phyloP scores from a whole-genome alignment of 495 filamentous ascomycete genomes.

The Penicillium antarcticum region DNA sequence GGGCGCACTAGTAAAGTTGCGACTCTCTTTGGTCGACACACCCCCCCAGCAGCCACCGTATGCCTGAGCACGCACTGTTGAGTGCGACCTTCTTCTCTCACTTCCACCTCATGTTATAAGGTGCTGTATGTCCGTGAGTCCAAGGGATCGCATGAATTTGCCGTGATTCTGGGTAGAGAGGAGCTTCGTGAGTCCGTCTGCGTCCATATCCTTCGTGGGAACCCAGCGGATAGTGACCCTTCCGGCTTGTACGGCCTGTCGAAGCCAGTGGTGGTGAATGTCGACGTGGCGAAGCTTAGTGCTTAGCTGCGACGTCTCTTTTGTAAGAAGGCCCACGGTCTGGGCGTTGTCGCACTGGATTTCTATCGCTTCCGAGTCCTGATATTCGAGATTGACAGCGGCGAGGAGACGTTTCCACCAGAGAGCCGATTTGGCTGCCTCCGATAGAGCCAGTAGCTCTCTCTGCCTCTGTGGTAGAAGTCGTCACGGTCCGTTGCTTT shows the following conservation, averaged over 20 bases:
- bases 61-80: too few relatives aligned
- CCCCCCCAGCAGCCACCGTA: too few relatives aligned
- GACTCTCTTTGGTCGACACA: too few relatives aligned
- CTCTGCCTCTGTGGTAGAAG: slow-evolving; percentile 17
- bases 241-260: slow-evolving; percentile 7
- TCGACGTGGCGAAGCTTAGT: slow-evolving; percentile 18
- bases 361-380: background rate
- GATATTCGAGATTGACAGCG: background rate
- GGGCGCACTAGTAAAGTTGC: too few relatives aligned
- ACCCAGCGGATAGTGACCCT: slow-evolving; percentile 2
- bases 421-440: background rate
- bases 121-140: slow-evolving; percentile 1
- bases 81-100: too few relatives aligned
- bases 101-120: background rate
- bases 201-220: slow-evolving; percentile 3
- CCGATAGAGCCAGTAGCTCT: slow-evolving; percentile 9
- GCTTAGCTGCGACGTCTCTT: background rate
- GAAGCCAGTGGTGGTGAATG: slow-evolving; percentile 15
- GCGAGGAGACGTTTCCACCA: slow-evolving; percentile 8
- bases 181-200: slow-evolving; percentile 15
- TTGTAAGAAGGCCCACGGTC: background rate
- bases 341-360: background rate
- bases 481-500: slow-evolving; percentile 22
- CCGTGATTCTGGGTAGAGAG: slow-evolving; percentile 4
- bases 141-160: background rate